Conservation (phyloP, 139 green algal genomes). For the Chlorella ohadii region DNA sequence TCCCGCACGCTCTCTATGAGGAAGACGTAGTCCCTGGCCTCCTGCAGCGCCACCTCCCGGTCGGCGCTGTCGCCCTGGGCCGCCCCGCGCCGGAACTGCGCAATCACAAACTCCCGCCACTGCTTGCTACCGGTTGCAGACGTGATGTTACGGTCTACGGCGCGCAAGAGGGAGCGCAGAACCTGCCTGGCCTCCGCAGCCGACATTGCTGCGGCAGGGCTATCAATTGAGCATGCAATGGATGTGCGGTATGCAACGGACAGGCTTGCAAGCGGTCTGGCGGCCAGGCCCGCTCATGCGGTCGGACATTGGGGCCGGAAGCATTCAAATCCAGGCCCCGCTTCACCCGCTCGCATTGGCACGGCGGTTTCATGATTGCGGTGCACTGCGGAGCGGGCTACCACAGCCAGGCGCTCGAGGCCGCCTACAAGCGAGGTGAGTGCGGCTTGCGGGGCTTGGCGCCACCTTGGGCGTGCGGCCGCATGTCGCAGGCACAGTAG, state of each 20-base stretch:
- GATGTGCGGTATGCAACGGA: no score
- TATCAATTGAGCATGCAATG: no score
- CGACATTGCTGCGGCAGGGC: neutral
- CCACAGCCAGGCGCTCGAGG: conserved; percentile 57
- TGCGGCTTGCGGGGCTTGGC: neutral
- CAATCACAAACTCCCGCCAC: conserved; percentile 38
- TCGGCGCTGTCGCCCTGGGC: neutral
- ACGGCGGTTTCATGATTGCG: conserved; percentile 56
- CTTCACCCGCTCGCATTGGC: neutral
- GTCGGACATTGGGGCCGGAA: no score
- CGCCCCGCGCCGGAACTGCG: conserved; percentile 37
- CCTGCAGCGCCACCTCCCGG: conserved; percentile 28
- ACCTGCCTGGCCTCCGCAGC: conserved; percentile 23
- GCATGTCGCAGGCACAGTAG: neutral
- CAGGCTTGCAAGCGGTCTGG: no score
- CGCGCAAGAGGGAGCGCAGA: conserved; percentile 27
- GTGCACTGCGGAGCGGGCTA: conserved; percentile 80
- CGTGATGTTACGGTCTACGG: conserved; percentile 46
- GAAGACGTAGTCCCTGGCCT: conserved; percentile 49
- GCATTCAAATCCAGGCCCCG: neutral
- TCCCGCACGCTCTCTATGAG: conserved; percentile 47
- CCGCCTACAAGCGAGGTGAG: conserved; percentile 57
- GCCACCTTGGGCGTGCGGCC: neutral
- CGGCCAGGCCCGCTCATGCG: no score
- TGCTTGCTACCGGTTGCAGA: conserved; percentile 29